These are phyloP conservation scores for Chaetothyriales sp. DNA, from an alignment of 2,329 filamentous ascomycete genomes.

Conservation along the genomic window DNA sequence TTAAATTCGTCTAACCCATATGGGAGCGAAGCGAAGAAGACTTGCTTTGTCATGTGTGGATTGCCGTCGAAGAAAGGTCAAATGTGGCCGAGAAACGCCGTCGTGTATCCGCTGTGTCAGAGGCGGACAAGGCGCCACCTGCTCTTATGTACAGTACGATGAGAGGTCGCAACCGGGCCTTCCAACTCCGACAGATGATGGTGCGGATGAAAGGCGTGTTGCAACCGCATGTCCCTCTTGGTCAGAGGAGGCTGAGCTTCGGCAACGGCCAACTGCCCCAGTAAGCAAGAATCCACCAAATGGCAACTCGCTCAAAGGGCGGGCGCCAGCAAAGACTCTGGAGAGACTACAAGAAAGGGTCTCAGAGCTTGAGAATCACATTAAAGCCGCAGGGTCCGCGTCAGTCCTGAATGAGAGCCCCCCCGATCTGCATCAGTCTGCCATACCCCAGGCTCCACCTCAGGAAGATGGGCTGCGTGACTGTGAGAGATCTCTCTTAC, in stretches of 20 bases:
- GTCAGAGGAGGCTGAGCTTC: conserved; percentile 13
- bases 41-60: conserved; percentile 16
- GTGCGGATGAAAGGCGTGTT: conserved; percentile 6
- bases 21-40: conserved; percentile 16
- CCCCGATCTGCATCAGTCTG: conserved; percentile 5
- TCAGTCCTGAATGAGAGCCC: conserved; percentile 6
- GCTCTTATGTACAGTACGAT: conserved; percentile 16
- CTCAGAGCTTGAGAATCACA: conserved; percentile 8
- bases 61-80: conserved; percentile 16
- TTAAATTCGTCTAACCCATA: background rate
- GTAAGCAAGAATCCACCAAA: conserved; percentile 1
- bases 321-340: conserved; percentile 4
- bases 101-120: conserved; percentile 17
- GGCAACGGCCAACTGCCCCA: conserved; percentile 4
- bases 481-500: conserved; percentile 13
- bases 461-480: conserved; percentile 8
- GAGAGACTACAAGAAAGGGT: conserved; percentile 10
- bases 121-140: conserved; percentile 10
- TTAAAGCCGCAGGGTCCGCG: conserved; percentile 7
- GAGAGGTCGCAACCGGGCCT: conserved; percentile 5
- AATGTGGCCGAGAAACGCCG: conserved; percentile 16
- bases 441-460: background rate
- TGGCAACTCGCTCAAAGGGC: conserved; percentile 1
- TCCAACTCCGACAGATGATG: conserved; percentile 8
- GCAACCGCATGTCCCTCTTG: conserved; percentile 6